Conservation (phyloP, 2,329 filamentous ascomycete genomes). For the Thielaviopsis euricoi region DNA sequence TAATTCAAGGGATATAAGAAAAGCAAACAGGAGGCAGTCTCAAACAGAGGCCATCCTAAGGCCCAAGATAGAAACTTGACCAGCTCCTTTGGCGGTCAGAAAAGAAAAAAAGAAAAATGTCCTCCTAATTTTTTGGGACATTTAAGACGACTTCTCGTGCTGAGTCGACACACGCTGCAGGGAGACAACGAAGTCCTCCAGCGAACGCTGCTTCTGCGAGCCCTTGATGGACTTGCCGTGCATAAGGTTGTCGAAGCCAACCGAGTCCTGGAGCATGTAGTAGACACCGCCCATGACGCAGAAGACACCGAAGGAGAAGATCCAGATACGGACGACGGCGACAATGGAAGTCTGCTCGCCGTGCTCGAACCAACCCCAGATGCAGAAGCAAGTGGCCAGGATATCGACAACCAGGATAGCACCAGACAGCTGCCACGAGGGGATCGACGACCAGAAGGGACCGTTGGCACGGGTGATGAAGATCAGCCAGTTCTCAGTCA, state of each 20-base stretch:
- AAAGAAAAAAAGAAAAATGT: no score
- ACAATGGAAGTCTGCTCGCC: conserved; percentile 57
- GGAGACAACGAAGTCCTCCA: conserved; percentile 84
- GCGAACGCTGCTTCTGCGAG: conserved; percentile 64
- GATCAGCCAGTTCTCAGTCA: conserved; percentile 92
- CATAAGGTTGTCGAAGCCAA: conserved; percentile 82
- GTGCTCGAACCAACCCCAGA: conserved; percentile 66
- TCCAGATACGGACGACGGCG: conserved; percentile 74
- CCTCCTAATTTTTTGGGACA: conserved; percentile 5
- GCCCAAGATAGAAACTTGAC: neutral
- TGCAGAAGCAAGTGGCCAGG: conserved; percentile 67
- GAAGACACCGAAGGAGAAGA: conserved; percentile 83
- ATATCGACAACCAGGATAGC: conserved; percentile 72
- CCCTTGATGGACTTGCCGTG: conserved; percentile 75
- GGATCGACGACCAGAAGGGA: conserved; percentile 79
- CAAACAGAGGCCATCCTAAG: no score
- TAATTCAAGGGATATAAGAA: no score
- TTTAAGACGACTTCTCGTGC: conserved; percentile 73
- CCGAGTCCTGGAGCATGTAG: conserved; percentile 67
- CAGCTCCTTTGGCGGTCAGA: no score
- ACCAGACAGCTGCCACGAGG: conserved; percentile 67
- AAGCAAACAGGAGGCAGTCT: no score
- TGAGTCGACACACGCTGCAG: conserved; percentile 81
- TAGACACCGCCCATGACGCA: conserved; percentile 58
- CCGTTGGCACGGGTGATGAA: conserved; percentile 91